phyloP scores from a whole-genome alignment of 2,329 filamentous ascomycete species.

The Coniochaeta prunicola region DNA sequence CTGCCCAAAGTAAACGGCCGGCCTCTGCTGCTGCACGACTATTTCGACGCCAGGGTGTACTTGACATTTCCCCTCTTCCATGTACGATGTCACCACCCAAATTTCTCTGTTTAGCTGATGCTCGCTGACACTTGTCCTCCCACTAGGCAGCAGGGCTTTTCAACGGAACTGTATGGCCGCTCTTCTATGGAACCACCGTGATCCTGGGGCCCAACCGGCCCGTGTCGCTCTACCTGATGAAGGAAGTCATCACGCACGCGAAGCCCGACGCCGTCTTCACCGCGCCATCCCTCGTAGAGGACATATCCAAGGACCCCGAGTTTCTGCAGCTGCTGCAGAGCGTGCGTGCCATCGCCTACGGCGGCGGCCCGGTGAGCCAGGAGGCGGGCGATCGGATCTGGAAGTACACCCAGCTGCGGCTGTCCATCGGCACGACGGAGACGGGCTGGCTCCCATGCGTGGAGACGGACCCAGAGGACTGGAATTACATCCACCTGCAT shows the following conservation, averaged over 20 bases:
- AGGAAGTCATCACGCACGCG: not conserved
- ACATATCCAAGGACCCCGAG: not conserved
- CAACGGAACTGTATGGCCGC: constrained; percentile 1
- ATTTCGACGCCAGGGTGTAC: not conserved
- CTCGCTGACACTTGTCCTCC: not conserved
- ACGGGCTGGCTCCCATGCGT: constrained; percentile 12
- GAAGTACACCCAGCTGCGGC: constrained; percentile 3
- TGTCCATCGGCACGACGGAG: constrained; percentile 7
- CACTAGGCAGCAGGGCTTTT: constrained; percentile 1
- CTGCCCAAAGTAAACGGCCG: not conserved
- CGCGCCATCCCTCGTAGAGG: not conserved
- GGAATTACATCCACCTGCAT: constrained; percentile 4
- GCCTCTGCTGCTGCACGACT: constrained; percentile 1
- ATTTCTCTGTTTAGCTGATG: not conserved
- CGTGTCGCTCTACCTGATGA: not conserved
- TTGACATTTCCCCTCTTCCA: constrained; percentile 1
- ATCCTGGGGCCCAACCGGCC: not conserved
- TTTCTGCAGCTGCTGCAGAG: not conserved
- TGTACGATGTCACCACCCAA: not conserved
- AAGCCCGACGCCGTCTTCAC: constrained; percentile 1
- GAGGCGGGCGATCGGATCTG: not conserved
- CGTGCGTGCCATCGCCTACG: constrained; percentile 1
- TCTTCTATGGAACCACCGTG: not conserved
- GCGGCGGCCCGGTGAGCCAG: constrained; percentile 3
- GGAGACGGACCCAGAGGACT: constrained; percentile 10